Evolutionary conservation across 148 eudicot genomes (phyloP).

Genomic region (Cornus controversa): DNA sequence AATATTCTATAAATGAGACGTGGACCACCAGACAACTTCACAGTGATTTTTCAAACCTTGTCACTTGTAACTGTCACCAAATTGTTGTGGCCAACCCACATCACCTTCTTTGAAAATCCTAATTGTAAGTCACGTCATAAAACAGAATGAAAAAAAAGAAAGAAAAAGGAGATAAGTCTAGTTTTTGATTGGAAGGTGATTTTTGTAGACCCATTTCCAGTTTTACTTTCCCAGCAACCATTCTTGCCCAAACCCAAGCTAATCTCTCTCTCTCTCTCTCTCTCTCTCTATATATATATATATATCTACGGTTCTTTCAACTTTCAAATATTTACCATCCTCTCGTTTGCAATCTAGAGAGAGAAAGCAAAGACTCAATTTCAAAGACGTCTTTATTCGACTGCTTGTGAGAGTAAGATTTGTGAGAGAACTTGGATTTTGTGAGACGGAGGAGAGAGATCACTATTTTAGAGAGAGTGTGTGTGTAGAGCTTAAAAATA

Average conservation of each 20-base stretch:
- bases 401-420: neutral
- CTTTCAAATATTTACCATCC: neutral
- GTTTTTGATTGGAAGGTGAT: conserved; percentile 37
- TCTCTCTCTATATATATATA: too few species aligned
- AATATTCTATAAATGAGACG: too few species aligned
- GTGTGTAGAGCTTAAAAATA: neutral
- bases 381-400: neutral
- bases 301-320: neutral
- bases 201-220: conserved; percentile 61
- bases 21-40: too few species aligned
- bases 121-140: too few species aligned
- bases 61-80: too few species aligned
- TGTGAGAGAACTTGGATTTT: conserved; percentile 2
- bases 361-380: neutral
- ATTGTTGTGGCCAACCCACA: too few species aligned
- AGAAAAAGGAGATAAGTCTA: conserved; percentile 16
- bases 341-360: neutral
- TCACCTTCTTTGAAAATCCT: too few species aligned
- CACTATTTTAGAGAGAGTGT: too few species aligned
- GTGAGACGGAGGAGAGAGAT: neutral
- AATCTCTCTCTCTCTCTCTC: neutral
- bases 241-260: conserved; percentile 21
- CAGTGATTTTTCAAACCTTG: too few species aligned
- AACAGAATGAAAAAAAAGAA: too few species aligned
- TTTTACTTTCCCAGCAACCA: conserved; percentile 85